Evolutionary conservation across 306 rosid genomes (phyloP), one percentile per base, ranked within the genome.

Genomic region (Gastrolobium bilobum): DNA sequence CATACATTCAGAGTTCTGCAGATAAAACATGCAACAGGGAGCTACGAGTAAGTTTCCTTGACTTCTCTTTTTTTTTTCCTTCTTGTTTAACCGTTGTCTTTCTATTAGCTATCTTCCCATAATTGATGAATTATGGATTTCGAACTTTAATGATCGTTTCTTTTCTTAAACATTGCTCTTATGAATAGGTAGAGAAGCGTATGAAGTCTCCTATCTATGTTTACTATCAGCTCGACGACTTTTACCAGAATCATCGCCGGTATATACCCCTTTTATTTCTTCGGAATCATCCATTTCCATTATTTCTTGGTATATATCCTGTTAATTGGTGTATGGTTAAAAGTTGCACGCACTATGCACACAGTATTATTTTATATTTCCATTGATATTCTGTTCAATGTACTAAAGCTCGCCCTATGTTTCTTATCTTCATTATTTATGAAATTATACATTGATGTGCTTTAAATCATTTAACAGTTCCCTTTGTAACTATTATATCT

Each of bases 241-340:
- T 94, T 77, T 94, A 94, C 83, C 98, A 94, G 85, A 94, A 94
- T 83, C 98, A 94, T 82, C 93, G 98, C 64, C 82, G 97, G 98
- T 94, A 83, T 61, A 53, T 71, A 44, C 62, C 52, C 68, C 4
- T 63, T 57, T 71, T 70, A 54, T 58, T 79, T 84, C 43, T 76
- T 42, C 35, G 7, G 62, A 59, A 20, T 9, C 64, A 71, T 7
- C 0, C 57, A 35, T 29, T 44, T 43, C 20, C 14, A 44, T 47
- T 58, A 14, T 53, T 20, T 20, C 26, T 20, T 20, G 26, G 26
- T 20, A 20, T 20, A 20, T 20, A 20, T 20, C 26, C 52, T 68
- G 74, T 15, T 68, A 48, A 68, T 48, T 31, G 31, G 15, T 26
- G 8, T 43, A 9, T 43, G 38, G 74, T 31, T 3, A 31, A 47